Percentiles rank a stretch among this genome's conserved stretches.
phyloP scores from a whole-genome alignment of 441 rosid species.

The Brassica hybrid region DNA sequence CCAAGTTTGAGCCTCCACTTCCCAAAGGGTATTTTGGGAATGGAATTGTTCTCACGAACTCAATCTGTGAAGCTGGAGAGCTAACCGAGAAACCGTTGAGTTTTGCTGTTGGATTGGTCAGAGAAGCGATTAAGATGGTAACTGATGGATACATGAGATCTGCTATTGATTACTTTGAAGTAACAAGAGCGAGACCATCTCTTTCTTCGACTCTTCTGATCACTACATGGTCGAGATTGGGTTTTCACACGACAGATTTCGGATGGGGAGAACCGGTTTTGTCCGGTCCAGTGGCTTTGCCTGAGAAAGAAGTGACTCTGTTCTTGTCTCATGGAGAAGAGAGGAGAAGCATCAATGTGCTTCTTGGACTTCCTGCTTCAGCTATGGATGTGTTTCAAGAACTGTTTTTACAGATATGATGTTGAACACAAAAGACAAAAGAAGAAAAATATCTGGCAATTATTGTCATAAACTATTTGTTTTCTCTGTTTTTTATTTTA shows the following conservation, averaged over 20 bases:
- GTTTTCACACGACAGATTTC: too few relatives aligned
- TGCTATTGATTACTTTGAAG: too few relatives aligned
- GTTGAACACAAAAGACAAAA: background rate
- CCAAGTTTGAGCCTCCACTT: conserved; percentile 67
- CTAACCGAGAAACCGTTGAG: conserved; percentile 63
- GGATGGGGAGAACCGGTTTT: too few relatives aligned
- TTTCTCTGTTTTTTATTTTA: conserved; percentile 31
- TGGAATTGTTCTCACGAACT: conserved; percentile 73
- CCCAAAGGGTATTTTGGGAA: conserved; percentile 92
- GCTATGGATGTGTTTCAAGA: conserved; percentile 76
- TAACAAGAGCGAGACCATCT: too few relatives aligned
- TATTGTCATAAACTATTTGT: conserved; percentile 36
- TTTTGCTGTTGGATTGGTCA: conserved; percentile 56
- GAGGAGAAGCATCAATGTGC: conserved; percentile 82
- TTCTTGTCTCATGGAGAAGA: conserved; percentile 84
- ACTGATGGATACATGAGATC: too few relatives aligned
- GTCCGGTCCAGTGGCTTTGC: too few relatives aligned
- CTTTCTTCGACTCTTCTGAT: too few relatives aligned
- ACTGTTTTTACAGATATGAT: conserved; percentile 50
- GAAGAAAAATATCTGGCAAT: conserved; percentile 1
- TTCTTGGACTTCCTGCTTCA: conserved; percentile 79
- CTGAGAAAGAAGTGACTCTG: too few relatives aligned
- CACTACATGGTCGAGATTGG: too few relatives aligned
- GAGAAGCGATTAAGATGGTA: too few relatives aligned
- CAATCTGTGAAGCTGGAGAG: conserved; percentile 64